Percentiles rank a stretch among this genome's conserved stretches.
These are phyloP conservation scores for Lipomyces orientalis DNA, from an alignment of 805 yeast species.

Conservation along the genomic window DNA sequence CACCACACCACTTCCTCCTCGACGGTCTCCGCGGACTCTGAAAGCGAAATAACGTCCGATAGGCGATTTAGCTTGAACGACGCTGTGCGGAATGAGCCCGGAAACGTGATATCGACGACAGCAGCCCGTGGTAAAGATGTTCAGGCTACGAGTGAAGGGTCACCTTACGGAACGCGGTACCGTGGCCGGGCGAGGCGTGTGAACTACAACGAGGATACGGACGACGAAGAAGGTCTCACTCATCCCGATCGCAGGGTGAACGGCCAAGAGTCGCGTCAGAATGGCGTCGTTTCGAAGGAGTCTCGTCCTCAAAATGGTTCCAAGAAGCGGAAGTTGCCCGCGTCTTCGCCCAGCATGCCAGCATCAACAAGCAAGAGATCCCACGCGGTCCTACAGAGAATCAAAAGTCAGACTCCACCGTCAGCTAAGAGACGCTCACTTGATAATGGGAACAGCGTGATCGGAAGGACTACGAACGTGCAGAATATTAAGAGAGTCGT, in stretches of 20 bases:
- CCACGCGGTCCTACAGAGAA: not conserved
- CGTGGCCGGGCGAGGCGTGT: slow-evolving; percentile 37
- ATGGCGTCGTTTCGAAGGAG: not conserved
- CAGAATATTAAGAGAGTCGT: not conserved
- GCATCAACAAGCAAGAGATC: not conserved
- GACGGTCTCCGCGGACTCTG: not conserved
- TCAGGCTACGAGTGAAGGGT: not conserved
- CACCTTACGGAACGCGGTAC: slow-evolving; percentile 13
- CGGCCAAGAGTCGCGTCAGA: not conserved
- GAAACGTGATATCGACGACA: not conserved
- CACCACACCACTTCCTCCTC: not conserved
- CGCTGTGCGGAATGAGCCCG: not conserved
- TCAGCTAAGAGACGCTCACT: not conserved
- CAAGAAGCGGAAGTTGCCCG: not conserved
- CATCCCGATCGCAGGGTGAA: not conserved
- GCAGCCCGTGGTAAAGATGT: not conserved
- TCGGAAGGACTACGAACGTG: not conserved
- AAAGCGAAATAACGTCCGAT: not conserved
- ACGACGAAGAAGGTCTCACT: slow-evolving; percentile 21
- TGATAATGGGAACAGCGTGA: not conserved
- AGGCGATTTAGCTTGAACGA: not conserved
- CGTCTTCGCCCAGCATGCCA: not conserved
- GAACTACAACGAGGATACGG: slow-evolving; percentile 41
- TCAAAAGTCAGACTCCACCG: not conserved
- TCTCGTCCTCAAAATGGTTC: not conserved